phyloP scores from a whole-genome alignment of 495 filamentous ascomycete genomes.

The Aspergillus cavernicola region DNA sequence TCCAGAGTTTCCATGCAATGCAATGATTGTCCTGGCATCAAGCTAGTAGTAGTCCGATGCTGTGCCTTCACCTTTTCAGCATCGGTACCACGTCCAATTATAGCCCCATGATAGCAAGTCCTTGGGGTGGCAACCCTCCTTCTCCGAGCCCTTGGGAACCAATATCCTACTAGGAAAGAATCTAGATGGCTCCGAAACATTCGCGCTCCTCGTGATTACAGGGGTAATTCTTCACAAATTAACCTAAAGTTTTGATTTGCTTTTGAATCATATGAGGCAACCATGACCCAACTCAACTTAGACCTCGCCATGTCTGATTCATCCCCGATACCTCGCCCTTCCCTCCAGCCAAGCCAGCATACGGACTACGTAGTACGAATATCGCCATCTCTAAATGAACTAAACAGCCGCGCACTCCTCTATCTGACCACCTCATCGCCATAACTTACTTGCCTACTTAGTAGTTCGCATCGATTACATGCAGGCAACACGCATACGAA shows the following conservation, averaged over 20 bases:
- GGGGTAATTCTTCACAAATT: background rate
- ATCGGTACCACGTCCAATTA: slow-evolving; percentile 15
- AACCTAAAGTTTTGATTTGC: background rate
- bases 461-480: background rate
- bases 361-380: too few species aligned
- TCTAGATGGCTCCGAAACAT: slow-evolving; percentile 2
- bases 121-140: background rate
- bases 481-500: background rate
- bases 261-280: slow-evolving; percentile 11
- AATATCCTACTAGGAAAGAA: background rate
- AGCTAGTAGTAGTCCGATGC: slow-evolving; percentile 4
- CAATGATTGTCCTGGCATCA: slow-evolving; percentile 24
- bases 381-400: background rate
- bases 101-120: background rate
- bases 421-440: background rate
- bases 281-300: background rate
- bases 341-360: too few species aligned
- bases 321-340: too few species aligned
- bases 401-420: background rate
- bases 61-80: slow-evolving; percentile 11
- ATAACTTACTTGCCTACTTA: background rate
- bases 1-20: slow-evolving; percentile 10
- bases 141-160: background rate
- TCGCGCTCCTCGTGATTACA: background rate
- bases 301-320: background rate